Evolutionary conservation across 1,139 yeast genomes (phyloP), one percentile per base, ranked within the genome.

Genomic region (Torulaspora pretoriensis): DNA sequence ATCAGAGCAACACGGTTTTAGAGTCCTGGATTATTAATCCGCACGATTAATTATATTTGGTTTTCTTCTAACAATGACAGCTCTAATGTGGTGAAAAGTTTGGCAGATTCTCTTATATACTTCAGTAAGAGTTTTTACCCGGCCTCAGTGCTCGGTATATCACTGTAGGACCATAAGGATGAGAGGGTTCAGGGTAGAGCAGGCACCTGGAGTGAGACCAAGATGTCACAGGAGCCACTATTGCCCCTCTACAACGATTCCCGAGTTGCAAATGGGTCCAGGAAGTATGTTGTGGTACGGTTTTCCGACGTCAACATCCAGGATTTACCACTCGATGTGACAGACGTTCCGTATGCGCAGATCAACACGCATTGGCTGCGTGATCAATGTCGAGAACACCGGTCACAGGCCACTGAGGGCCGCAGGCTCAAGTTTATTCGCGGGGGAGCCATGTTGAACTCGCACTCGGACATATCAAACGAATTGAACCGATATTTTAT

Each of bases 371-470:
- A 67, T 9, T 68, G 70, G 63, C 55, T 80, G 16, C 68, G 82
- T 43, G 60, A 62, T 32, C 68, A 67, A 50, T 77, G 80, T 38
- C 64, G 80, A 38, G 54, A 54, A 23, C 53, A 54, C 46, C 59
- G 68, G 27, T 58, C 64, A 0, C 64, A 68, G 2, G 68, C 73
- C 14, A 63, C 70, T 0, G 47, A 65, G 40, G 72, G 69, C 37
- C 72, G 77, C 46, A 68, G 95, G 52, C 69, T 89, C 42, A 72
- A 88, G 52, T 75, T 89, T 52, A 83, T 89, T 32, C 78, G 83
- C 57, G 80, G 78, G 49, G 96, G 97, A 9, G 71, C 81, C 42
- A 83, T 88, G 8, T 66, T 88, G 45, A 77, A 77, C 48, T 82
- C 79, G 45, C 69, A 72, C 27, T 77, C 84, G 1, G 74, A 81